Evolutionary conservation across 208 protist species (phyloP), one percentile per base, ranked within the genome.

Genomic region (Trypanosoma theileri): DNA sequence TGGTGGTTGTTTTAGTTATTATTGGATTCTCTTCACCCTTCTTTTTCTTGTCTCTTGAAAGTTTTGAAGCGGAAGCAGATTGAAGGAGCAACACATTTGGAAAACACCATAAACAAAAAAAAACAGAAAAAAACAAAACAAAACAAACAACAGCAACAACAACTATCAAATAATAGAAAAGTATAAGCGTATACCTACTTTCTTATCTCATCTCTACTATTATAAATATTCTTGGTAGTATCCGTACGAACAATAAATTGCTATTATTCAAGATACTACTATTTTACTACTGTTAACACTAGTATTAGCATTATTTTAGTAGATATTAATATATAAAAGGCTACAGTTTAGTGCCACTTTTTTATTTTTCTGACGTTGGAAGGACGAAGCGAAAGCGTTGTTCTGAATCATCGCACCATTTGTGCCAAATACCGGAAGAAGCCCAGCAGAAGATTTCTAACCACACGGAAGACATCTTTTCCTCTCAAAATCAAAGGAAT

Each of bases 321-420:
- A 35, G 4, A 35, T 16, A 58, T 28, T 40, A 46, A n/a, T 42
- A 11, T 46, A 14, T 44, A 46, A 35, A 35, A 35, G 28, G 6
- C 6, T 35, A 35, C 1, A 35, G 28, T 35, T 35, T 44, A 46
- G 35, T 14, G 53, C 57, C 40, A 42, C 24, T 19, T 48, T 19
- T 48, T 12, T 40, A 54, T 54, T 42, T 21, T 40, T 22, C 16
- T n/a, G 26, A 54, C 0, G 6, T 67, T 48, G 50, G 17, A 67
- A 67, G 31, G 41, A 69, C 63, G 63, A 69, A 69, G 63, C 63
- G 63, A 24, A 59, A 12, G 8, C 63, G 54, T 22, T n/a, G 28
- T 69, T 69, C 54, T 21, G 54, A 24, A 6, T 35, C 28, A 12
- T 59, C 28, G 17, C 21, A 17, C 46, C 42, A 17, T 46, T 69